phyloP scores from a whole-genome alignment of 2,329 filamentous ascomycete genomes.

The Diaporthe sp. region DNA sequence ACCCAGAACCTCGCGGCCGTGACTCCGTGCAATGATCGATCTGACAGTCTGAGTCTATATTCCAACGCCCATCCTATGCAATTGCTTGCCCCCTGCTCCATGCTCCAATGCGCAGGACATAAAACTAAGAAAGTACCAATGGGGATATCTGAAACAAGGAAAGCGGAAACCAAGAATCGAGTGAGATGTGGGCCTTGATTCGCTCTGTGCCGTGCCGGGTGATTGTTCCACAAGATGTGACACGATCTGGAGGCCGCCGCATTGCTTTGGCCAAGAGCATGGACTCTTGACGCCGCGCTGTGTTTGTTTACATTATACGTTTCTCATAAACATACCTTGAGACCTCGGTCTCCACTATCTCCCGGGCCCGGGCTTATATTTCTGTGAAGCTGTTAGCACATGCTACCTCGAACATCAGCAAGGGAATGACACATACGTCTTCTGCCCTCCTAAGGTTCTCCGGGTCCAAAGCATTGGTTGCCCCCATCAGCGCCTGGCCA shows the following conservation, averaged over 20 bases:
- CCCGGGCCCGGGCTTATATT: constrained; percentile 41
- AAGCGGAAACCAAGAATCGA: background rate
- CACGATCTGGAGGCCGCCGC: background rate
- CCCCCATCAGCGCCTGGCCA: constrained; percentile 90
- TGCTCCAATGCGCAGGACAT: constrained; percentile 13
- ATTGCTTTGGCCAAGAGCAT: background rate
- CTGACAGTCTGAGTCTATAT: constrained; percentile 37
- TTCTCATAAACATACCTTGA: constrained; percentile 6
- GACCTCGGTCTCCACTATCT: constrained; percentile 18
- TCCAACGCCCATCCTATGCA: constrained; percentile 39
- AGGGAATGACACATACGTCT: constrained; percentile 77
- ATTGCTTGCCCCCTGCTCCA: constrained; percentile 8
- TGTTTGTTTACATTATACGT: background rate
- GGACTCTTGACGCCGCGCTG: background rate
- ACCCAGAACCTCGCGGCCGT: constrained; percentile 27
- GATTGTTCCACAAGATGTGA: background rate
- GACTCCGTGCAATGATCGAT: constrained; percentile 41
- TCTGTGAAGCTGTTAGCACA: constrained; percentile 36
- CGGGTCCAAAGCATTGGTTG: constrained; percentile 91
- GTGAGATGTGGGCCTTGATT: background rate
- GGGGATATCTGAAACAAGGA: background rate
- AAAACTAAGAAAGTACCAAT: background rate
- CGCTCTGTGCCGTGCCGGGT: background rate
- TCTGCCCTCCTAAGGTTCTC: constrained; percentile 84
- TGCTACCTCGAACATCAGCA: background rate